Evolutionary conservation across 2,329 filamentous ascomycete genomes (phyloP), one percentile per base, ranked within the genome.

Genomic region (Fusarium redolens): DNA sequence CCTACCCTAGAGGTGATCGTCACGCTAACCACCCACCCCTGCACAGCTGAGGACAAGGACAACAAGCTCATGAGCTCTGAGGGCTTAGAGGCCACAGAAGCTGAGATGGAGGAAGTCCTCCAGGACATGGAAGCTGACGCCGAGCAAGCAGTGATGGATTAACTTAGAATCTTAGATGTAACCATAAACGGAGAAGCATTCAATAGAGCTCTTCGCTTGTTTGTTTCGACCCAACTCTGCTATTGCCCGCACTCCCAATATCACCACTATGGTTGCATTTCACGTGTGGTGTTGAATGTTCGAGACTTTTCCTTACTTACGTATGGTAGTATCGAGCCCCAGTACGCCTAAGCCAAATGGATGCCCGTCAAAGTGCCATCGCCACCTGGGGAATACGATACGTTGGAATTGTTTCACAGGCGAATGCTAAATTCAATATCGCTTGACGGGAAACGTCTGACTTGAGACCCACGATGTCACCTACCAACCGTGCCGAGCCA

Each of bases 51-150:
- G 81, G 90, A 91, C 65, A 92, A 91, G 80, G 88, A 90, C 71
- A 89, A 88, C 73, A 91, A 90, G 76, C 84, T 92, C 67, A 92
- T 92, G 89, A 90, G 87, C 78, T 91, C 90, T 12, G 88, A 90
- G 33, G 90, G 90, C 3, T 81, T 92, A 62, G 90, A 92, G 76
- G 90, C 89, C 10, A 91, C 87, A 7, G 87, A 91, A 72, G 85
- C 90, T 61, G 90, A 92, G 75, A 87, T 90, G 80, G 83, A 89
- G 51, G 87, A 87, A 72, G 85, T 85, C 3, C 77, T 87, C 50
- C 83, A 86, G 57, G 84, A 84, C 52, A 77, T 82, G 68, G 84
- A 84, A 51, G 79, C 82, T 47, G 83, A 83, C 57, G 60, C 69
- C 25, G 76, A 78, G 57, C 72, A 69, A 50, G 76, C 76, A 12